Evolutionary conservation across 2,329 filamentous ascomycete species (phyloP), one percentile per base, ranked within the genome.

Genomic region (Calonectria fujianensis): DNA sequence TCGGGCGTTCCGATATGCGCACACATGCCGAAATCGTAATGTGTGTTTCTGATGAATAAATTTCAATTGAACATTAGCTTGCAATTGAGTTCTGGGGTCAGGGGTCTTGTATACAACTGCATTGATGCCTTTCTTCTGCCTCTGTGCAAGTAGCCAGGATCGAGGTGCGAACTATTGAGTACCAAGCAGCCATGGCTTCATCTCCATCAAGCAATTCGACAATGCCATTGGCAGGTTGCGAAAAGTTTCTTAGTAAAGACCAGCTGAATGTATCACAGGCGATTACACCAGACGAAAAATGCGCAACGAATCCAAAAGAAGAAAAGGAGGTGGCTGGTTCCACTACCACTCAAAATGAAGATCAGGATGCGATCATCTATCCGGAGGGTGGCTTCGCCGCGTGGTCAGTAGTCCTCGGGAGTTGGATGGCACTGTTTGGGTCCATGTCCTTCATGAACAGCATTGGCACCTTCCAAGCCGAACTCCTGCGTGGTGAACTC

Each of bases 371-470:
- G 2, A 57, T 45, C 27, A 48, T 27, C 27, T 69, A 69, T n/a
- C 66, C 66, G 14, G 66, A 69, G 20, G 66, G 66, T 27, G 66
- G 66, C 5, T 61, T 54, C 18, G 37, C 35, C 16, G 66, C 66
- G n/a, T 69, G 66, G 66, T 29, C 50, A 20, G 52, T 61, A 24
- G 66, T 69, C 1, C 51, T 69, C 6, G 66, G 66, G 2, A 69
- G 66, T 39, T 69, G 66, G 66, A 69, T 69, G 66, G 66, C 66
- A 51, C 35, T 69, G 52, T 69, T 69, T 8, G 50, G 66, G n/a
- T 69, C 66, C 37, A 69, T 69, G 66, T 57, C 51, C 9, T 59
- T 69, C 29, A 70, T 64, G 68, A 70, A 70, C 10, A 63, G 54
- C 39, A 48, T 61, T 2, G 68, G 54, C 13, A 52, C 41, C 13